Conservation (phyloP, 208 protist genomes). For the Phytomonas francai region DNA sequence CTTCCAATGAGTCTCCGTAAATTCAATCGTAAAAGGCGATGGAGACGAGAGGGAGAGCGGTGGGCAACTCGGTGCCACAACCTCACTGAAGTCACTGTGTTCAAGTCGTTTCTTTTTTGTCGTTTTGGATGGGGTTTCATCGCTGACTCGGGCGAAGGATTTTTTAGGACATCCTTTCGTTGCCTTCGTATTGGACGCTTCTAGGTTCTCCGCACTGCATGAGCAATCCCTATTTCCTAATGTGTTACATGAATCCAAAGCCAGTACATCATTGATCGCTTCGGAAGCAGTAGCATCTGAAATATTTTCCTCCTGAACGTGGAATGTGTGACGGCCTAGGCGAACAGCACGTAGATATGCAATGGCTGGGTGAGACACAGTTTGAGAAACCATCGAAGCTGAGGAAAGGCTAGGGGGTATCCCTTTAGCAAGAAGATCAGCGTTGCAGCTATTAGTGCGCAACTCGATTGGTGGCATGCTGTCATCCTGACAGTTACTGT, state of each 20-base stretch:
- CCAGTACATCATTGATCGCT: neutral
- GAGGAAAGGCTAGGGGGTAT: neutral
- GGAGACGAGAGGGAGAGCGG: neutral
- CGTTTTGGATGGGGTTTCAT: neutral
- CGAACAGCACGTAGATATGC: constrained; percentile 20
- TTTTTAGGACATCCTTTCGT: neutral
- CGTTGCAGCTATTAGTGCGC: neutral
- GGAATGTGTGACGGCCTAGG: constrained; percentile 19
- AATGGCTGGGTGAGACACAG: neutral
- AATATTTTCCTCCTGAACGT: constrained; percentile 9
- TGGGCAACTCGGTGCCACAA: neutral
- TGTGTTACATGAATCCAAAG: neutral
- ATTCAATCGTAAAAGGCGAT: constrained; percentile 19
- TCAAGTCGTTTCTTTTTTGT: constrained; percentile 4
- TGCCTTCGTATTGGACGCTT: neutral
- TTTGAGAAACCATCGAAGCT: neutral
- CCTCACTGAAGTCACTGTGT: neutral
- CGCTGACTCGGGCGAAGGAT: neutral
- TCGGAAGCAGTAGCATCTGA: neutral
- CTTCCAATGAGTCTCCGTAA: constrained; percentile 52
- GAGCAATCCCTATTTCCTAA: neutral
- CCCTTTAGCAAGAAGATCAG: neutral
- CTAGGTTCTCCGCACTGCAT: neutral
- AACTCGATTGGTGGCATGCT: neutral
- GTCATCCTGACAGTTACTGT: neutral